These are phyloP conservation scores for Amphicarpaea edgeworthii DNA, from an alignment of 306 rosid species.

Conservation along the genomic window DNA sequence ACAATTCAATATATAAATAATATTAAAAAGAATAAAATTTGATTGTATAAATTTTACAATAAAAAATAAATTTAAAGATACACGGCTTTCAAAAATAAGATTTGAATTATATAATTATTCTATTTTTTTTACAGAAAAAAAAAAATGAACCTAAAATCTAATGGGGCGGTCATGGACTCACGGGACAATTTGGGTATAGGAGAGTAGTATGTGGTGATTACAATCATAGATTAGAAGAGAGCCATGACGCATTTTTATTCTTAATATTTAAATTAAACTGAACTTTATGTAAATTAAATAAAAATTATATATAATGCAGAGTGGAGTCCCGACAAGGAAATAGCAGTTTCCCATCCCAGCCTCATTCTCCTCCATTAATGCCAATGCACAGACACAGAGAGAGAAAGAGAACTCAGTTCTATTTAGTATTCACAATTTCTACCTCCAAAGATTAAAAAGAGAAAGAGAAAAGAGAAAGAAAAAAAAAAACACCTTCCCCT, in stretches of 20 bases:
- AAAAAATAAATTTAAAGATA: not conserved
- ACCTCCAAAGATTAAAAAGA: conserved; percentile 48
- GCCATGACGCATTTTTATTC: not conserved
- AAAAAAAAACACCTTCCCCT: conserved; percentile 16
- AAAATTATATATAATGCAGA: conserved; percentile 32
- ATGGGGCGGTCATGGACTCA: not conserved
- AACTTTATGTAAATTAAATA: not conserved
- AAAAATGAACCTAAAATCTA: not conserved
- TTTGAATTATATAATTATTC: not conserved
- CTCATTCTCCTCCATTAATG: conserved; percentile 76
- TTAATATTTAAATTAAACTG: not conserved
- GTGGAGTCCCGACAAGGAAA: conserved; percentile 61
- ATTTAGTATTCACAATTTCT: conserved; percentile 36
- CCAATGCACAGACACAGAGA: conserved; percentile 13
- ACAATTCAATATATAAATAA: no score
- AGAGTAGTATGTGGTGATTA: conserved; percentile 15
- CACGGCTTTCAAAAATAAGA: not conserved
- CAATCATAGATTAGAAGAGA: conserved; percentile 22
- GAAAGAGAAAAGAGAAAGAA: conserved; percentile 27
- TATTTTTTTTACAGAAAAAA: not conserved
- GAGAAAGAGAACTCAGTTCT: not conserved
- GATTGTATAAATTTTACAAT: not conserved
- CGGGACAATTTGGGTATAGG: conserved; percentile 45
- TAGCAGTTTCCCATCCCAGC: conserved; percentile 51
- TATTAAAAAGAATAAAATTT: not conserved